phyloP scores from a whole-genome alignment of 2,329 filamentous ascomycete species.

The Sarocladium oryzae region DNA sequence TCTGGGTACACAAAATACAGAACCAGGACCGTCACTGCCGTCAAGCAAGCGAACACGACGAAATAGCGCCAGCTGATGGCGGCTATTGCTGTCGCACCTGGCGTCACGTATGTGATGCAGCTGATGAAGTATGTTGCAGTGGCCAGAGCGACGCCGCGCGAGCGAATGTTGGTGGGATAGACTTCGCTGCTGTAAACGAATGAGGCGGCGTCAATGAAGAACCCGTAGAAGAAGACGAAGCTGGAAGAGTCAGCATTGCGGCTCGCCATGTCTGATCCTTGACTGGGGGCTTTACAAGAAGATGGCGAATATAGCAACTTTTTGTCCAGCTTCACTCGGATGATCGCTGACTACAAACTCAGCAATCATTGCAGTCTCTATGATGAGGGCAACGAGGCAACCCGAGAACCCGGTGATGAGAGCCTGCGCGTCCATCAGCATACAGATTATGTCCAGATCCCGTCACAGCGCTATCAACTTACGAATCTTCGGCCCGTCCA shows the following conservation, averaged over 20 bases:
- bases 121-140: slow-evolving; percentile 45
- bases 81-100: slow-evolving; percentile 40
- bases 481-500: slow-evolving; percentile 2
- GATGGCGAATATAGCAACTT: slow-evolving; percentile 4
- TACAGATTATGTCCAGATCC: too few species aligned
- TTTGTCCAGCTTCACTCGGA: background rate
- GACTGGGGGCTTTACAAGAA: background rate
- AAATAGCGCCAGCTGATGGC: slow-evolving; percentile 42
- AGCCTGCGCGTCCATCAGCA: too few species aligned
- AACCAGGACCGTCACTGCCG: slow-evolving; percentile 37
- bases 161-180: slow-evolving; percentile 44
- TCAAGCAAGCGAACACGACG: slow-evolving; percentile 43
- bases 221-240: slow-evolving; percentile 3
- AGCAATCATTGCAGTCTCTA: slow-evolving; percentile 2
- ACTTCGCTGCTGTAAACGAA: slow-evolving; percentile 42
- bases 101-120: slow-evolving; percentile 43
- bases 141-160: slow-evolving; percentile 41
- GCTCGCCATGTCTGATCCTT: background rate
- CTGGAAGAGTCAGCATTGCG: background rate
- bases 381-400: background rate
- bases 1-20: slow-evolving; percentile 37
- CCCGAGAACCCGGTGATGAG: slow-evolving; percentile 2
- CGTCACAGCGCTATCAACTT: too few species aligned
- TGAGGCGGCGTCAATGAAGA: slow-evolving; percentile 1
- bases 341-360: slow-evolving; percentile 3